Evolutionary conservation across 257 asterid genomes (phyloP).

Genomic region (Vinca minor): DNA sequence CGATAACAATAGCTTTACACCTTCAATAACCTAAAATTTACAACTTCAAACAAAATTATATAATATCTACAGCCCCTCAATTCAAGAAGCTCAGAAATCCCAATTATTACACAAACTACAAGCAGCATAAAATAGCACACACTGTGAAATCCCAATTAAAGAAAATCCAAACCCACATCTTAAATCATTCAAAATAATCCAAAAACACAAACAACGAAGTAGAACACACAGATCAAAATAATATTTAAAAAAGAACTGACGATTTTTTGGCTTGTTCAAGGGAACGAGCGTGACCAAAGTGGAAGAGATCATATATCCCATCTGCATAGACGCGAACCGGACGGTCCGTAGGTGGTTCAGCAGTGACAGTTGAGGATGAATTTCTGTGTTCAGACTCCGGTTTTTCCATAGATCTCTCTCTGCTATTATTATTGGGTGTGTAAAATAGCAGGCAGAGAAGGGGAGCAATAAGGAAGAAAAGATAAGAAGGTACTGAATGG

Average conservation of each 20-base stretch:
- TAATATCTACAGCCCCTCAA: neutral
- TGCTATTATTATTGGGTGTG: neutral
- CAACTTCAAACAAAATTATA: neutral
- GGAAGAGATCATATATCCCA: constrained; percentile 98
- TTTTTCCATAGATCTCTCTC: constrained; percentile 1
- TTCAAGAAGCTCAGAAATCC: neutral
- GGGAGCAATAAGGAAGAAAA: neutral
- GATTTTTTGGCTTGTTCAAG: constrained; percentile 88
- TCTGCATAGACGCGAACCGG: constrained; percentile 90
- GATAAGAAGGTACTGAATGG: too few relatives aligned
- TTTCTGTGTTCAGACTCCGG: constrained; percentile 10
- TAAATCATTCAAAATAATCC: neutral
- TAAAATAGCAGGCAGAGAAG: neutral
- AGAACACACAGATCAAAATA: constrained; percentile 1
- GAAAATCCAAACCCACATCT: constrained; percentile 4
- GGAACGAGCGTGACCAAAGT: constrained; percentile 96
- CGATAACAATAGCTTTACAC: neutral
- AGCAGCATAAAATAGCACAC: neutral
- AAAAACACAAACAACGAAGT: neutral
- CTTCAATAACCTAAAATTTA: neutral
- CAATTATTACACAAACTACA: neutral
- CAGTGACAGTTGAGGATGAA: neutral
- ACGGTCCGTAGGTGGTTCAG: constrained; percentile 50
- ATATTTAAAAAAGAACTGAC: constrained; percentile 18
- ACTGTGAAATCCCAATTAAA: neutral